phyloP scores from a whole-genome alignment of 2,329 filamentous ascomycete species.

The Diatrype stigma region DNA sequence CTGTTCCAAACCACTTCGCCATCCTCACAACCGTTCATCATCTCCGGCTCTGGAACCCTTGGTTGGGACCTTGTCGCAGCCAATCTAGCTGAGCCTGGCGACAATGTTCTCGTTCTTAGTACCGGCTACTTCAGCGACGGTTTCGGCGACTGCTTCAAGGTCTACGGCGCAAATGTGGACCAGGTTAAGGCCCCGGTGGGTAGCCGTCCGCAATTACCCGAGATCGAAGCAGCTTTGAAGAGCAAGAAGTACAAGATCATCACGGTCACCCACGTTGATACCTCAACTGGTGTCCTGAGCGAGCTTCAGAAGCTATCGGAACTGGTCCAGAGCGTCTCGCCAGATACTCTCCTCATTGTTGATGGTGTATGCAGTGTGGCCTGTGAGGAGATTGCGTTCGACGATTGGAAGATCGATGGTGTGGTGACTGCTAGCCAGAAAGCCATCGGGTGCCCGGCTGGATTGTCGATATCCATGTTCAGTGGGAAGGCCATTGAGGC shows the following conservation, averaged over 20 bases:
- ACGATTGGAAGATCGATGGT: slow-evolving; percentile 88
- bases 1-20: slow-evolving; percentile 89
- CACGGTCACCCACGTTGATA: slow-evolving; percentile 96
- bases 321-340: slow-evolving; percentile 79
- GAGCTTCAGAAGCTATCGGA: slow-evolving; percentile 82
- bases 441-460: slow-evolving; percentile 91
- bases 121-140: slow-evolving; percentile 97
- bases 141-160: slow-evolving; percentile 86
- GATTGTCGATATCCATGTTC: slow-evolving; percentile 90
- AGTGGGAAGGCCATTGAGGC: slow-evolving; percentile 81
- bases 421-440: slow-evolving; percentile 95
- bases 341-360: slow-evolving; percentile 85
- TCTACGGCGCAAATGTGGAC: slow-evolving; percentile 86
- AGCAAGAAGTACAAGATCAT: slow-evolving; percentile 91
- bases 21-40: slow-evolving; percentile 81
- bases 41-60: slow-evolving; percentile 90
- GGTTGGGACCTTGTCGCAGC: slow-evolving; percentile 97
- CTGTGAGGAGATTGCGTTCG: slow-evolving; percentile 92
- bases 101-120: slow-evolving; percentile 88
- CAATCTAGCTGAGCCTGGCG: slow-evolving; percentile 84
- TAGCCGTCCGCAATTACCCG: slow-evolving; percentile 76
- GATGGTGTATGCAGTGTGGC: slow-evolving; percentile 98
- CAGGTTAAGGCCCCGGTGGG: slow-evolving; percentile 88
- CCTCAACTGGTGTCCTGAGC: slow-evolving; percentile 90
- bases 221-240: slow-evolving; percentile 83